Base-by-base conservation (phyloP, 2,329 filamentous ascomycete genomes). In the Nothophoma quercina region DNA sequence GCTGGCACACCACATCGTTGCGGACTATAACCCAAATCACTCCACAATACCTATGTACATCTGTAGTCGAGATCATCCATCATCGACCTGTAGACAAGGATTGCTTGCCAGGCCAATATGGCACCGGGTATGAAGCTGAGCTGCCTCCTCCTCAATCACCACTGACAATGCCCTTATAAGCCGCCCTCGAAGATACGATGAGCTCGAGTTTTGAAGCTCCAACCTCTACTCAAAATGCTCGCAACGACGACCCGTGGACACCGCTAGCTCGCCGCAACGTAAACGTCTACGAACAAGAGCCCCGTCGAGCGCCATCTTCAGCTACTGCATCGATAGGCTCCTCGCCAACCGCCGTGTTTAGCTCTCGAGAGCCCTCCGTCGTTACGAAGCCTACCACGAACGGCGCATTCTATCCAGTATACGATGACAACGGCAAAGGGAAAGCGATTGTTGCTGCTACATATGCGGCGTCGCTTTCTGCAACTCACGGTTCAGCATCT, bases 361-460 rank as follows among this genome's bases (percentile, higher is more conserved):
- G 54, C 44, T 59, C 57, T 3, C 54, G 41, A 28, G 55, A 62
- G 28, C 51, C 56, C 7, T 67, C 67, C 3, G 59, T 50, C 33
- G 25, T 42, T n/a, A 70, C 67, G 10, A 65, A 64, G 41, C 65
- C 64, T n/a, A 71, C 68, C 3, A 68, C 66, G n/a, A 45, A 53
- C n/a, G 59, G 63, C 9, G 68, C 64, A 41, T 53, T 36, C 39
- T 65, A 68, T 23, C 52, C 49, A 19, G 25, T 48, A 5, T 23
- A 51, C 21, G 42, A 38, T 2, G 32, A 57, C 16, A 57, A 51
- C 3, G 49, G 55, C 5, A 54, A 65, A 34, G 56, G 56, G 32
- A 66, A 65, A 47, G 51, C 50, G 10, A 51, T 62, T 21, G 47
- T 41, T 3, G 52, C 62, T 21, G 47, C 43, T 3, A 42, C 34